Evolutionary conservation across 306 rosid species (phyloP).

Genomic region (Pyrus bretschneideri): DNA sequence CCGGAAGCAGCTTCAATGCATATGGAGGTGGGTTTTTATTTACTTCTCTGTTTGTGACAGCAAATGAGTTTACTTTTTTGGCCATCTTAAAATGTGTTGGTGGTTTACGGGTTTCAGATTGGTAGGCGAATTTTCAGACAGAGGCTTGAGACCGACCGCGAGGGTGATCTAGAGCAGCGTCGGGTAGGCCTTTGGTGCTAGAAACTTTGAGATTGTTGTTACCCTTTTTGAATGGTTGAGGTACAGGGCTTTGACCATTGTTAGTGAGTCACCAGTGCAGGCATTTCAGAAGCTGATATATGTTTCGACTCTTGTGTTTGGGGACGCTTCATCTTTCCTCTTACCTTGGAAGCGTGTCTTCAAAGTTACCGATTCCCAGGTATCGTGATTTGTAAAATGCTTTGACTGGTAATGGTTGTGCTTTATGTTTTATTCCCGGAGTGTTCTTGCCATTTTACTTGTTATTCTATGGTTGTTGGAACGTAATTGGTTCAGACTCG

Average conservation of each 20-base stretch:
- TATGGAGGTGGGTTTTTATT: slow-evolving; percentile 63
- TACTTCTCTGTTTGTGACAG: slow-evolving; percentile 6
- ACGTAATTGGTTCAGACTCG: not conserved
- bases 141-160: slow-evolving; percentile 91
- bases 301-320: slow-evolving; percentile 88
- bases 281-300: slow-evolving; percentile 97
- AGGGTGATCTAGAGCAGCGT: slow-evolving; percentile 74
- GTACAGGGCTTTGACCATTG: slow-evolving; percentile 70
- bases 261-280: slow-evolving; percentile 86
- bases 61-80: not conserved
- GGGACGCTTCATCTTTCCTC: slow-evolving; percentile 94
- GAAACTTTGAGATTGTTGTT: not conserved
- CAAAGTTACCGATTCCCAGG: slow-evolving; percentile 91
- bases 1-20: slow-evolving; percentile 97
- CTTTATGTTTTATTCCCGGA: not conserved
- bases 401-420: not conserved
- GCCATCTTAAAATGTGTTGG: slow-evolving; percentile 15
- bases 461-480: not conserved
- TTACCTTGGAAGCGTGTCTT: slow-evolving; percentile 98
- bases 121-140: slow-evolving; percentile 86
- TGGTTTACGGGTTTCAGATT: slow-evolving; percentile 47
- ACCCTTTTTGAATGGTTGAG: slow-evolving; percentile 7
- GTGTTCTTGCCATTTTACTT: not conserved
- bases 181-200: slow-evolving; percentile 59
- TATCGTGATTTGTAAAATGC: slow-evolving; percentile 7